Evolutionary conservation across 176 grass and related monocot species (phyloP).

Genomic region (Dendrocalamus sinicus): DNA sequence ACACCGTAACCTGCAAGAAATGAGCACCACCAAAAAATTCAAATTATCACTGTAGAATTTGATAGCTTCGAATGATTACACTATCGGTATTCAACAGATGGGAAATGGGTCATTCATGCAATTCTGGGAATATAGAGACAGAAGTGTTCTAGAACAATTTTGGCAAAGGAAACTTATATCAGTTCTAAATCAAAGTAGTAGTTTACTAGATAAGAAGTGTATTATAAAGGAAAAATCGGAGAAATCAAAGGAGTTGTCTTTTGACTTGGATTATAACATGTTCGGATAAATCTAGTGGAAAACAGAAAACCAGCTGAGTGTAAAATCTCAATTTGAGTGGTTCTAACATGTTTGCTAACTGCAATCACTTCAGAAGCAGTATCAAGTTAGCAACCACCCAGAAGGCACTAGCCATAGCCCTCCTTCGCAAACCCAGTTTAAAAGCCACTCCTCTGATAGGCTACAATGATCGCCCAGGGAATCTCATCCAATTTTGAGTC

Average conservation of each 20-base stretch:
- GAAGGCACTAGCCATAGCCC: not conserved
- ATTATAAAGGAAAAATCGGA: not conserved
- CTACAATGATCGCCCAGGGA: not conserved
- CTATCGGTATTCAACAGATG: not conserved
- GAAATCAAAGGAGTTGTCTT: not conserved
- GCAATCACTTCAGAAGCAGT: not conserved
- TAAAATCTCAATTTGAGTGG: not conserved
- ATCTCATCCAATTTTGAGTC: not conserved
- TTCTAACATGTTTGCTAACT: not conserved
- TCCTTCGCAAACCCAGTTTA: not conserved
- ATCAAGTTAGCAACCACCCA: not conserved
- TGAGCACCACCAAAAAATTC: not conserved
- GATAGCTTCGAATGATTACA: not conserved
- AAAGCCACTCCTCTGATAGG: not conserved
- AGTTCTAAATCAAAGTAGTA: not conserved
- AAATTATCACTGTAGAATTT: slow-evolving; percentile 8
- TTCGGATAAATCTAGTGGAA: not conserved
- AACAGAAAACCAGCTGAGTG: not conserved
- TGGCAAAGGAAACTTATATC: not conserved
- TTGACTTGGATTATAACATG: not conserved
- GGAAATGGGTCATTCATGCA: not conserved
- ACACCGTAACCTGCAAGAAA: slow-evolving; percentile 63
- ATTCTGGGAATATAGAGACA: not conserved
- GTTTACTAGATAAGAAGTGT: not conserved
- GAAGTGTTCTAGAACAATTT: not conserved